A percentile compares a stretch with the other conserved stretches of the same genome.
Conservation (phyloP, 2,329 filamentous ascomycete genomes). For the Lecanosticta acicola region DNA sequence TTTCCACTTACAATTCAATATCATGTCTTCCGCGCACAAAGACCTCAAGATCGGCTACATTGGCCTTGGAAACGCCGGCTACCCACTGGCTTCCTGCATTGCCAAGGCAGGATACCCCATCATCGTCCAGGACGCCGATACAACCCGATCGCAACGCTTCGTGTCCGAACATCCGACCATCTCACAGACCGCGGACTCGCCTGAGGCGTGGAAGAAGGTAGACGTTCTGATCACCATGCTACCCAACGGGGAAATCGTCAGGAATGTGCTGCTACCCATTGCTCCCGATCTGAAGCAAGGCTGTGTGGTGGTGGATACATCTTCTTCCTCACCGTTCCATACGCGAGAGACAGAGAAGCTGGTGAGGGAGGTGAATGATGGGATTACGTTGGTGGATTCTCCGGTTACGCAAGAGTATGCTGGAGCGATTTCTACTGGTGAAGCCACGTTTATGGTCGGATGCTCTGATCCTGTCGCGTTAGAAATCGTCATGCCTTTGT, state of each 20-base stretch:
- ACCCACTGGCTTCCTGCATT: slow-evolving; percentile 26
- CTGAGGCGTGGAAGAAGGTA: slow-evolving; percentile 20
- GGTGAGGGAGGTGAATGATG: slow-evolving; percentile 20
- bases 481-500: slow-evolving; percentile 28
- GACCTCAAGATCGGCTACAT: slow-evolving; percentile 24
- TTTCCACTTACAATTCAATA: not conserved
- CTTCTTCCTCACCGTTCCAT: slow-evolving; percentile 31
- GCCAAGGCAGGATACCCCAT: slow-evolving; percentile 24
- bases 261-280: slow-evolving; percentile 24
- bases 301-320: slow-evolving; percentile 28
- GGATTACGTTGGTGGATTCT: slow-evolving; percentile 29
- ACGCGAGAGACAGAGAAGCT: slow-evolving; percentile 26
- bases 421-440: slow-evolving; percentile 28
- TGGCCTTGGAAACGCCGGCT: slow-evolving; percentile 30
- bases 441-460: slow-evolving; percentile 33
- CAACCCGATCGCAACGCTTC: slow-evolving; percentile 10
- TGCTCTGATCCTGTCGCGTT: slow-evolving; percentile 23
- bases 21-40: not conserved
- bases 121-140: slow-evolving; percentile 26
- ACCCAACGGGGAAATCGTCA: slow-evolving; percentile 29
- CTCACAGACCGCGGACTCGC: not conserved
- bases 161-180: slow-evolving; percentile 9
- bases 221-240: slow-evolving; percentile 30
- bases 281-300: slow-evolving; percentile 24
- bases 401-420: slow-evolving; percentile 32